phyloP scores from a whole-genome alignment of 2,329 filamentous ascomycete species.

The Penicillium glabrum region DNA sequence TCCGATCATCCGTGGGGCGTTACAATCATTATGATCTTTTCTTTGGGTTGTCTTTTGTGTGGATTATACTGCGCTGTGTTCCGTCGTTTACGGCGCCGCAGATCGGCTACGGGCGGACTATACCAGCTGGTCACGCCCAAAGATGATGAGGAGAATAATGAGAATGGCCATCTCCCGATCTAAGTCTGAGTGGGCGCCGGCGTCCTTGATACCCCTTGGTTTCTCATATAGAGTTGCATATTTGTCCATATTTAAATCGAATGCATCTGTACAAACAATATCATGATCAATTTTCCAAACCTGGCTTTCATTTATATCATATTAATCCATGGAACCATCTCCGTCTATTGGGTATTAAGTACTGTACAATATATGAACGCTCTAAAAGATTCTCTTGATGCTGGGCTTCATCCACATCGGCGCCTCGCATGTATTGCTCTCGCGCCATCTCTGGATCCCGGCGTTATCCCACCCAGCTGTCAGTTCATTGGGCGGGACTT shows the following conservation, averaged over 20 bases:
- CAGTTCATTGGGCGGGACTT: conserved; percentile 7
- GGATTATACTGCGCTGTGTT: conserved; percentile 13
- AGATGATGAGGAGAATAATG: conserved; percentile 10
- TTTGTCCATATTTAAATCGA: not conserved
- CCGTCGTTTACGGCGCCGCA: not conserved
- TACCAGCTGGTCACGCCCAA: conserved; percentile 15
- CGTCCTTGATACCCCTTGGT: conserved; percentile 7
- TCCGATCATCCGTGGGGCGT: conserved; percentile 4
- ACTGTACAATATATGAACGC: not conserved
- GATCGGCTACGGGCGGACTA: not conserved
- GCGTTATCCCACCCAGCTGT: conserved; percentile 30
- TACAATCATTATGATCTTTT: conserved; percentile 6
- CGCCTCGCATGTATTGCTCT: conserved; percentile 18
- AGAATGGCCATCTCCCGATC: conserved; percentile 8
- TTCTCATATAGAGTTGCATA: conserved; percentile 4
- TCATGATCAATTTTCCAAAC: not conserved
- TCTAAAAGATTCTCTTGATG: conserved; percentile 24
- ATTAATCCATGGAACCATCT: not conserved
- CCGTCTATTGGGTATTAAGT: not conserved
- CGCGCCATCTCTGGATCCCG: conserved; percentile 24
- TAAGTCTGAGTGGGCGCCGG: conserved; percentile 8
- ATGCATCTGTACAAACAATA: not conserved
- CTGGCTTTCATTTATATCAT: not conserved
- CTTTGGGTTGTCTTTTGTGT: conserved; percentile 7
- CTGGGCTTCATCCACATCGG: conserved; percentile 30